A percentile compares a stretch with the other conserved stretches of the same genome.
These are phyloP conservation scores for Scedosporium apiospermum DNA, from an alignment of 2,329 filamentous ascomycete genomes.

Conservation along the genomic window DNA sequence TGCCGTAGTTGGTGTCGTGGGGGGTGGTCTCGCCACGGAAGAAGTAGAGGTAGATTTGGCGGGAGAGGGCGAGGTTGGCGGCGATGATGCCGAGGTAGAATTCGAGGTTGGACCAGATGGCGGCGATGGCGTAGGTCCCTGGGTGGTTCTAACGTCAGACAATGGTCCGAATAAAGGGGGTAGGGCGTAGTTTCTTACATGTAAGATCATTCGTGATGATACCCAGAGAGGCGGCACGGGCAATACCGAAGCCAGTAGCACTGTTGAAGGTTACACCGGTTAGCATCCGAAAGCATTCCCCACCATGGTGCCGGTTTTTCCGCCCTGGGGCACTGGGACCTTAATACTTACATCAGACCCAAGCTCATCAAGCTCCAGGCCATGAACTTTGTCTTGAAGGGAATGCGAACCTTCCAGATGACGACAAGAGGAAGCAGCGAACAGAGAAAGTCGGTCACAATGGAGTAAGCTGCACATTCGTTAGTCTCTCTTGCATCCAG, in stretches of 20 bases:
- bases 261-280: slow-evolving; percentile 5
- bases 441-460: slow-evolving; percentile 14
- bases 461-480: slow-evolving; percentile 14
- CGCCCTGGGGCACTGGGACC: neutral
- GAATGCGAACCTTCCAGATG: slow-evolving; percentile 22
- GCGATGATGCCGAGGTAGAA: slow-evolving; percentile 26
- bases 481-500: neutral
- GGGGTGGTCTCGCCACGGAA: slow-evolving; percentile 8
- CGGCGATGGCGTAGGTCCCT: slow-evolving; percentile 23
- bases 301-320: no score
- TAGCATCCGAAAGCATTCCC: neutral
- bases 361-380: slow-evolving; percentile 24
- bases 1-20: slow-evolving; percentile 4
- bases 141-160: neutral
- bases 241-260: slow-evolving; percentile 17
- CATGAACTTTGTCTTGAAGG: slow-evolving; percentile 18
- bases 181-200: slow-evolving; percentile 11
- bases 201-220: slow-evolving; percentile 15
- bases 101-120: slow-evolving; percentile 29
- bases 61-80: slow-evolving; percentile 16
- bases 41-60: slow-evolving; percentile 16
- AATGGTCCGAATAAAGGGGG: neutral
- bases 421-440: slow-evolving; percentile 20
- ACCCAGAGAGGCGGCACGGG: slow-evolving; percentile 14
- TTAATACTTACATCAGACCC: slow-evolving; percentile 16